Conservation (phyloP, 495 filamentous ascomycete genomes). For the Cryomyces antarcticus region DNA sequence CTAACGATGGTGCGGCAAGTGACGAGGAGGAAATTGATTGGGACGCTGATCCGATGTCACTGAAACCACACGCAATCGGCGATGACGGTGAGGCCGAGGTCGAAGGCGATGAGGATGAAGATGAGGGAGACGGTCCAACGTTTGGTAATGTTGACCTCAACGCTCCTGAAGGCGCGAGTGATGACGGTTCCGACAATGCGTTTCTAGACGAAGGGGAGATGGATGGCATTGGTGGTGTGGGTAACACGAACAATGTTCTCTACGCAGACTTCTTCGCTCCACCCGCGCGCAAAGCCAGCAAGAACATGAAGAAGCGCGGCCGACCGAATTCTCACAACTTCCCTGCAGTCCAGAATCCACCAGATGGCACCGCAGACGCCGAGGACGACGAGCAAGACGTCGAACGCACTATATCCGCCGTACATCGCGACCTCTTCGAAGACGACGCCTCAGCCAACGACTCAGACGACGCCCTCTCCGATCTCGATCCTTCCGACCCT, state of each 20-base stretch:
- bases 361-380: slow-evolving; percentile 22
- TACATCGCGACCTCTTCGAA: slow-evolving; percentile 81
- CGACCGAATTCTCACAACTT: slow-evolving; percentile 22
- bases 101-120: slow-evolving; percentile 24
- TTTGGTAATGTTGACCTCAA: slow-evolving; percentile 50
- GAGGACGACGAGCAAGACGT: slow-evolving; percentile 31
- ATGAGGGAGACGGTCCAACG: slow-evolving; percentile 53
- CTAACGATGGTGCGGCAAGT: slow-evolving; percentile 33
- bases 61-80: not conserved
- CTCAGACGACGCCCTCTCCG: slow-evolving; percentile 11
- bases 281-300: slow-evolving; percentile 47
- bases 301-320: slow-evolving; percentile 21
- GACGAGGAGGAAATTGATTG: slow-evolving; percentile 79
- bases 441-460: slow-evolving; percentile 31
- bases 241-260: slow-evolving; percentile 69
- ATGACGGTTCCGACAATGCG: slow-evolving; percentile 31
- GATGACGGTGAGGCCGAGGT: slow-evolving; percentile 6
- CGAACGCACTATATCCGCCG: slow-evolving; percentile 72
- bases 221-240: slow-evolving; percentile 26
- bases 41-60: slow-evolving; percentile 44
- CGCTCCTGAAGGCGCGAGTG: slow-evolving; percentile 30
- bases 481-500: slow-evolving; percentile 22
- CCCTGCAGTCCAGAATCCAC: slow-evolving; percentile 15
- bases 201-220: slow-evolving; percentile 28
- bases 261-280: slow-evolving; percentile 86